Percentiles rank a stretch among this genome's conserved stretches.
phyloP scores from a whole-genome alignment of 148 eudicot genomes.

The Silene uniflora region DNA sequence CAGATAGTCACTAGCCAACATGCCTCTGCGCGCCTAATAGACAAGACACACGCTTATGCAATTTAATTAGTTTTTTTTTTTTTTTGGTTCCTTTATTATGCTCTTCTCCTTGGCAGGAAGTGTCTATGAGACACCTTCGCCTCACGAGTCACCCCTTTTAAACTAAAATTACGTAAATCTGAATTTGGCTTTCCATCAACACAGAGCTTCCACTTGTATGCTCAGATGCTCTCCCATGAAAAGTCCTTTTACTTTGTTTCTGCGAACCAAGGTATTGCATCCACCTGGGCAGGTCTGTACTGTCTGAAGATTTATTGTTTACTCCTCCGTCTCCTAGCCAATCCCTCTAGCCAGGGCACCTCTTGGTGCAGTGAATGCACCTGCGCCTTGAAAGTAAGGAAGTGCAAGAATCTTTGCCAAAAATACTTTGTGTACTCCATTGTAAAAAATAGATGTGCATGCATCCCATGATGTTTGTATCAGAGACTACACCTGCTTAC shows the following conservation, averaged over 20 bases:
- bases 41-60: too few relatives aligned
- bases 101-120: too few relatives aligned
- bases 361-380: too few relatives aligned
- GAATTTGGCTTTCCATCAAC: background rate
- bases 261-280: background rate
- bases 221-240: background rate
- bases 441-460: background rate
- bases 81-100: too few relatives aligned
- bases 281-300: background rate
- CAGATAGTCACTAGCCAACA: too few relatives aligned
- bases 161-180: too few relatives aligned
- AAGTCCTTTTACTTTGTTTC: background rate
- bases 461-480: background rate
- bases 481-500: background rate
- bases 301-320: background rate
- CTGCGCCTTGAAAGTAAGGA: too few relatives aligned
- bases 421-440: background rate
- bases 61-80: too few relatives aligned
- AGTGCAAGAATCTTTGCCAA: background rate
- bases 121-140: too few relatives aligned
- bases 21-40: too few relatives aligned
- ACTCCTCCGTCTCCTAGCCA: background rate
- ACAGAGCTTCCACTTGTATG: background rate
- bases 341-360: background rate
- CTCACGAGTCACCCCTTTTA: too few relatives aligned